Evolutionary conservation across 345 rosid genomes (phyloP).

Genomic region (Gossypium arboreum): DNA sequence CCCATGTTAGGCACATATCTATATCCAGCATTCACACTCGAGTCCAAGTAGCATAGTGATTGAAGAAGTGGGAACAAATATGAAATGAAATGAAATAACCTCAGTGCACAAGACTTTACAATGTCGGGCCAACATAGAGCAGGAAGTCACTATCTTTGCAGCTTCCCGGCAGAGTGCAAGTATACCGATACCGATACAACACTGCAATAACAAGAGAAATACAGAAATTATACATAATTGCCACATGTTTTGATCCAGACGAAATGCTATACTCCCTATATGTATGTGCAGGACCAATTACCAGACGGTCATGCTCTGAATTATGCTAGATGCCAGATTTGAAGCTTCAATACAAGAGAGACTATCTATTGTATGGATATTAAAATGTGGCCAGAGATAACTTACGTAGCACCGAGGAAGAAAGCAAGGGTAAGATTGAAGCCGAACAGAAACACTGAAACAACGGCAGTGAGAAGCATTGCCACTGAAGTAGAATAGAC

Average conservation of each 20-base stretch:
- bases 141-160: conserved; percentile 37
- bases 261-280: neutral
- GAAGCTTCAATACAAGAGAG: neutral
- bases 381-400: neutral
- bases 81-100: neutral
- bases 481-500: conserved; percentile 99
- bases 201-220: conserved; percentile 40
- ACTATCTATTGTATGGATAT: neutral
- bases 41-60: neutral
- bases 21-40: neutral
- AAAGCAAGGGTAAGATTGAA: conserved; percentile 94
- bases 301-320: neutral
- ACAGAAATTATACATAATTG: neutral
- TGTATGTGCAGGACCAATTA: neutral
- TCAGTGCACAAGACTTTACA: conserved; percentile 5
- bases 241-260: neutral
- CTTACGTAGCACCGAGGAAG: conserved; percentile 94
- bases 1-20: neutral
- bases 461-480: conserved; percentile 97
- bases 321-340: neutral
- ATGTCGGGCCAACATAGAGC: neutral
- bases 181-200: conserved; percentile 85
- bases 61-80: neutral
- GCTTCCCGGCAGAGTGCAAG: conserved; percentile 68
- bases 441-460: conserved; percentile 84